Percentiles rank a stretch among this genome's conserved stretches.
Conservation (phyloP, 129 eudicot species). For the Artemisia annua region DNA sequence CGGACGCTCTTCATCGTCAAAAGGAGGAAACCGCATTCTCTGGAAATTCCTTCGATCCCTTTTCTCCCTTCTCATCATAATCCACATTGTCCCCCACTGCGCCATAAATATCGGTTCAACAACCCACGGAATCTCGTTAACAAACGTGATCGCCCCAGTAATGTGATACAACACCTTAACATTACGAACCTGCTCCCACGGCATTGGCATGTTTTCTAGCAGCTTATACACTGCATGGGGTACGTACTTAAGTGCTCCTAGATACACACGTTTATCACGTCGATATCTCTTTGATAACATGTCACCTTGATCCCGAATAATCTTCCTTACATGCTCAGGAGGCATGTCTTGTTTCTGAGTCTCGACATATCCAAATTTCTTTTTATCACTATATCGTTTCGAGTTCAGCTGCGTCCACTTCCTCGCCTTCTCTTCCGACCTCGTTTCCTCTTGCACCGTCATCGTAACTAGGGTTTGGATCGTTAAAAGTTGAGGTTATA, state of each 20-base stretch:
- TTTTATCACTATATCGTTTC: too few relatives aligned
- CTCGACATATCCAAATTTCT: too few relatives aligned
- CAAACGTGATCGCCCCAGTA: constrained; percentile 93
- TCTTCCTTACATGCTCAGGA: too few relatives aligned
- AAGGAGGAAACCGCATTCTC: constrained; percentile 98
- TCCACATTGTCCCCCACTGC: constrained; percentile 99
- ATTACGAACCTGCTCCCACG: constrained; percentile 99
- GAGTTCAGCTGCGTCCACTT: too few relatives aligned
- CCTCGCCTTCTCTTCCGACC: too few relatives aligned
- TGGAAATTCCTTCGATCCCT: constrained; percentile 92
- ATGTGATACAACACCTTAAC: constrained; percentile 90
- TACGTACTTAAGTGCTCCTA: constrained; percentile 89
- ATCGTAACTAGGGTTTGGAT: too few relatives aligned
- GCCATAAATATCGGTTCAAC: constrained; percentile 97
- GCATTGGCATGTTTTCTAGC: constrained; percentile 98
- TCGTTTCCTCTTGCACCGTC: constrained; percentile 31
- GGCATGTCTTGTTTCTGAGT: too few relatives aligned
- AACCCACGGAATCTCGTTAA: constrained; percentile 97
- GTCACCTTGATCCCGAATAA: constrained; percentile 82
- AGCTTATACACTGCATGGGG: constrained; percentile 98
- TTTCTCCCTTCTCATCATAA: constrained; percentile 96
- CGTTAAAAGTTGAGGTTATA: too few relatives aligned
- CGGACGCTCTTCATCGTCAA: constrained; percentile 98
- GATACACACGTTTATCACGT: constrained; percentile 89
- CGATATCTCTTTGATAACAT: constrained; percentile 88